Evolutionary conservation across 495 filamentous ascomycete genomes (phyloP), one percentile per base, ranked within the genome.

Genomic region (Daldinia decipiens): DNA sequence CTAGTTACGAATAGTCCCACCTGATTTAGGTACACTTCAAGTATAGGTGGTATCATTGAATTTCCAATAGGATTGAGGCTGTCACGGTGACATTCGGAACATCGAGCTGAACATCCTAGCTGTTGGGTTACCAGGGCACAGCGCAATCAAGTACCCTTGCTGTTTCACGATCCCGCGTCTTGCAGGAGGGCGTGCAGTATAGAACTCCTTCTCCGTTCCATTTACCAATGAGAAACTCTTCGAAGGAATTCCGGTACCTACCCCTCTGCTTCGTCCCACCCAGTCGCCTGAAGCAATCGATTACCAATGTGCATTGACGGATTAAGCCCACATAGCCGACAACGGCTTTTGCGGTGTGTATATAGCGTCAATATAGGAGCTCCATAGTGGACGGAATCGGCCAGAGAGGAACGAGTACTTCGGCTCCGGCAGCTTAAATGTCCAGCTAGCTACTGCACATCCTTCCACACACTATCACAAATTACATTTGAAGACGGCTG

Each of bases 151-250:
- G 50, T 24, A 69, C 62, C 65, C 70, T 62, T 73, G 65, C 11
- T 59, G 61, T 73, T 69, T 73, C 65, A 68, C 53, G 70, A 73
- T 65, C 62, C 65, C 52, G 38, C 58, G 45, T 53, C 54, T 39
- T 50, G 65, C 57, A 66, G 57, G 65, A 68, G 56, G 70, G 62
- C 68, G 65, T 64, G 62, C 58, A 57, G 65, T 59, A 58, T 62
- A 61, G 65, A 65, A 43, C 58, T 69, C 65, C 65, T 69, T 65
- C 65, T 11, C 57, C 60, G 31, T 21, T 62, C 51, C 55, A 66
- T 66, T 59, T 59, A 54, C 65, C 65, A 68, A 69, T 69, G 5
- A 55, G 56, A 66, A 2, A 0, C 5, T 51, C 53, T 40, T 58
- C 51, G 34, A 66, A 39, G 60, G 40, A 53, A 60, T 57, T 47